phyloP scores from a whole-genome alignment of 176 grass and related monocot species.

The Triticum dicoccoides region DNA sequence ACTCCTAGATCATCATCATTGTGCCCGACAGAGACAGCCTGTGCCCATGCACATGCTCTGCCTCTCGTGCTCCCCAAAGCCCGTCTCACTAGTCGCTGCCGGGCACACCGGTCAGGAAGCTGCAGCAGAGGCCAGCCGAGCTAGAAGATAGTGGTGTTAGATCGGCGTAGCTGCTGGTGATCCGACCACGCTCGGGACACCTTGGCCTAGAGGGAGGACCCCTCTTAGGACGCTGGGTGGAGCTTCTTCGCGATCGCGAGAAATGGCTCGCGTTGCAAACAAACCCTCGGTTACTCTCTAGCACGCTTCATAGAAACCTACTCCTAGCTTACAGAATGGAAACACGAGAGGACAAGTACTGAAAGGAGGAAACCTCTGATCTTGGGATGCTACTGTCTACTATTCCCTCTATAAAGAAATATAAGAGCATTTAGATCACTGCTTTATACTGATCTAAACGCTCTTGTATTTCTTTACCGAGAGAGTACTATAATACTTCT shows the following conservation, averaged over 20 bases:
- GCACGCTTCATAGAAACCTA: not conserved
- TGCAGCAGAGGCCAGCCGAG: not conserved
- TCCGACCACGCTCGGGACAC: not conserved
- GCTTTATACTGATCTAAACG: too few relatives aligned
- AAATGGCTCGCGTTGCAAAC: too few relatives aligned
- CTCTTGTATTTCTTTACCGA: too few relatives aligned
- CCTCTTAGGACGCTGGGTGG: too few relatives aligned
- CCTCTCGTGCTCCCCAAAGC: slow-evolving; percentile 21
- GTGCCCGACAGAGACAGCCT: slow-evolving; percentile 7
- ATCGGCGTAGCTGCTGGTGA: not conserved
- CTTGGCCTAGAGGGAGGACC: not conserved
- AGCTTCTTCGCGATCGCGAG: too few relatives aligned
- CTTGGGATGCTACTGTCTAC: not conserved
- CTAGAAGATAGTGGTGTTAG: not conserved
- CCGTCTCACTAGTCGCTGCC: not conserved
- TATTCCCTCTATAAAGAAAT: too few relatives aligned
- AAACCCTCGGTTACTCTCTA: too few relatives aligned
- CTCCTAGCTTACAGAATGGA: not conserved
- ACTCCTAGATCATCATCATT: not conserved
- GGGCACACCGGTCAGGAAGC: not conserved
- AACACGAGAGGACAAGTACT: not conserved
- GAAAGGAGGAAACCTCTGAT: not conserved
- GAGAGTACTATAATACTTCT: too few relatives aligned
- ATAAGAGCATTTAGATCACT: too few relatives aligned
- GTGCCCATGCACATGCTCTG: slow-evolving; percentile 4